Evolutionary conservation across 805 yeast species (phyloP).

Genomic region (Yarrowia divulgata): DNA sequence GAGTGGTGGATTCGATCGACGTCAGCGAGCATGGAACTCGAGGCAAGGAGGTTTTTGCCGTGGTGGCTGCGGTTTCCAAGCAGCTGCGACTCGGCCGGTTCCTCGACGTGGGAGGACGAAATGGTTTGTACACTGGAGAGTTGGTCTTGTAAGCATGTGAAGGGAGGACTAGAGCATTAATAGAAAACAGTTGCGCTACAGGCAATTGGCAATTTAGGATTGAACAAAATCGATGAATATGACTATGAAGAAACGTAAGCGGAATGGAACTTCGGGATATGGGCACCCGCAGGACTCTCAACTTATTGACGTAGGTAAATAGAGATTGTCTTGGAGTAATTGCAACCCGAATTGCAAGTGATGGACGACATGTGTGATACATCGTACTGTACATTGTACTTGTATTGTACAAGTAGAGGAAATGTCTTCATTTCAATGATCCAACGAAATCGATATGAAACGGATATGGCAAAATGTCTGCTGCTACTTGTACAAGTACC

Average conservation of each 20-base stretch:
- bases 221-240: neutral
- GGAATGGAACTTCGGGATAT: too few species aligned
- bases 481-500: too few species aligned
- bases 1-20: conserved; percentile 56
- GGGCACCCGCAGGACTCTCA: too few species aligned
- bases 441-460: too few species aligned
- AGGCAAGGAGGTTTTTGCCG: conserved; percentile 59
- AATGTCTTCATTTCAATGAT: too few species aligned
- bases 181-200: conserved; percentile 5
- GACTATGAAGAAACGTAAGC: neutral
- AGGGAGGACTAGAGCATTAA: conserved; percentile 36
- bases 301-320: too few species aligned
- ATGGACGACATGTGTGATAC: too few species aligned
- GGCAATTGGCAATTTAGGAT: neutral
- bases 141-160: conserved; percentile 39
- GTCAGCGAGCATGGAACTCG: conserved; percentile 44
- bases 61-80: conserved; percentile 73
- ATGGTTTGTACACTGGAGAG: conserved; percentile 63
- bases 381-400: too few species aligned
- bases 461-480: too few species aligned
- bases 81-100: conserved; percentile 92
- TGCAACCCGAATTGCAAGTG: too few species aligned
- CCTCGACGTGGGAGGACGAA: conserved; percentile 72
- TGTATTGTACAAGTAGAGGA: too few species aligned
- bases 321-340: too few species aligned